These are phyloP conservation scores for Inga leiocalycina DNA, from an alignment of 306 rosid genomes.

Conservation along the genomic window DNA sequence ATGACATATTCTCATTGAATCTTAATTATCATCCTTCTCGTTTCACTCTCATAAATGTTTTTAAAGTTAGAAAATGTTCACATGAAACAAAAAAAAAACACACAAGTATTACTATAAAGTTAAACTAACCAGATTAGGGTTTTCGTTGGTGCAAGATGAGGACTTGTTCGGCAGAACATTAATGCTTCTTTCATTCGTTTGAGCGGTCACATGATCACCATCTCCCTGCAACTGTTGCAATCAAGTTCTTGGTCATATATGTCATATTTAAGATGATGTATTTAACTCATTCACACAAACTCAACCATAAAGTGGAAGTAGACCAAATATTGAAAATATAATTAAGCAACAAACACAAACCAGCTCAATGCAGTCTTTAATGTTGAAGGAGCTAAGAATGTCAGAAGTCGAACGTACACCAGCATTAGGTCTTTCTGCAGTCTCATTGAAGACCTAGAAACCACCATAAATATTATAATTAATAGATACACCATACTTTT, in stretches of 20 bases:
- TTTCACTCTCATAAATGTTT: neutral
- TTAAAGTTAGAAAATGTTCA: neutral
- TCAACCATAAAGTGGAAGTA: neutral
- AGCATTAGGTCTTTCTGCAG: neutral
- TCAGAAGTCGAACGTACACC: neutral
- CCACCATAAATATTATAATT: neutral
- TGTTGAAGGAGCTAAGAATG: neutral
- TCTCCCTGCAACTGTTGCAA: constrained; percentile 10
- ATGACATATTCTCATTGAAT: neutral
- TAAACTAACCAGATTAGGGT: constrained; percentile 21
- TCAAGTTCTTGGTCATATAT: neutral
- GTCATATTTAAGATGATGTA: neutral
- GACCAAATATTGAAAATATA: neutral
- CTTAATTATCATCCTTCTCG: neutral
- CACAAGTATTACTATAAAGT: neutral
- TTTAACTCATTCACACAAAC: neutral
- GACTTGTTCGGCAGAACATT: neutral
- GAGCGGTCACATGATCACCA: neutral
- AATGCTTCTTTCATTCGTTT: neutral
- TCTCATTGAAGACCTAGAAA: constrained; percentile 15
- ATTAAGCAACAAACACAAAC: constrained; percentile 20
- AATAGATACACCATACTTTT: neutral
- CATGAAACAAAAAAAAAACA: neutral
- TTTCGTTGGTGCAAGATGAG: neutral
- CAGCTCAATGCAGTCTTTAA: constrained; percentile 35